These are phyloP conservation scores for Halophytophthora batemanensis DNA, from an alignment of 352 stramenopile species.

Conservation along the genomic window DNA sequence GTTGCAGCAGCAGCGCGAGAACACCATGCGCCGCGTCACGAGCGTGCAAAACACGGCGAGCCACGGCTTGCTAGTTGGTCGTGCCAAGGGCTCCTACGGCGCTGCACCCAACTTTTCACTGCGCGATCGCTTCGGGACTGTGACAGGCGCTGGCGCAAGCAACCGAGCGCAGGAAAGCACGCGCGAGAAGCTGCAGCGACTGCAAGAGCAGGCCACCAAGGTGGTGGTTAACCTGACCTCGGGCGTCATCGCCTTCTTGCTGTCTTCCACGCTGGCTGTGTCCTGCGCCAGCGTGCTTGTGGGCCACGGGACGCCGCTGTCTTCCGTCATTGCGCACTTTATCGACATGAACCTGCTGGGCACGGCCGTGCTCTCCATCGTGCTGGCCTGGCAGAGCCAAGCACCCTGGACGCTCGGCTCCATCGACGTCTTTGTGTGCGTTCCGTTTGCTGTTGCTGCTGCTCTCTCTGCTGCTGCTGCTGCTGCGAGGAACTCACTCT, in stretches of 20 bases:
- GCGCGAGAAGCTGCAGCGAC: neutral
- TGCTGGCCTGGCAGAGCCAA: constrained; percentile 70
- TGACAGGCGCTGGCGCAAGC: neutral
- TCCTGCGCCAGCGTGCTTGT: constrained; percentile 80
- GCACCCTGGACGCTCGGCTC: constrained; percentile 73
- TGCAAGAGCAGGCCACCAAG: constrained; percentile 23
- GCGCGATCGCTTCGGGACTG: constrained; percentile 9
- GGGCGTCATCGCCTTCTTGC: constrained; percentile 71
- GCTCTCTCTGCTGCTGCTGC: neutral
- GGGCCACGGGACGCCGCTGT: constrained; percentile 56
- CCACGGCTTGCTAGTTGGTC: constrained; percentile 13
- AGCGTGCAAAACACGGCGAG: constrained; percentile 49
- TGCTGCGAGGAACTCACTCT: neutral
- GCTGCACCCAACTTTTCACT: constrained; percentile 16
- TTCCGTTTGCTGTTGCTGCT: constrained; percentile 1
- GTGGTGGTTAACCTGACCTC: constrained; percentile 68
- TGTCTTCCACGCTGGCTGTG: constrained; percentile 75
- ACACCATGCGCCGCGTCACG: constrained; percentile 50
- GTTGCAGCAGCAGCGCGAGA: constrained; percentile 7
- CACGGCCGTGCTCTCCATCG: constrained; percentile 61
- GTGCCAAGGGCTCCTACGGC: constrained; percentile 8
- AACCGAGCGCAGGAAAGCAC: neutral
- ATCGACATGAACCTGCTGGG: constrained; percentile 85
- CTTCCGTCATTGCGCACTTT: constrained; percentile 63
- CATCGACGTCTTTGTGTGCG: constrained; percentile 78